phyloP scores from a whole-genome alignment of 2,329 filamentous ascomycete species.

The Botrytis byssoidea region DNA sequence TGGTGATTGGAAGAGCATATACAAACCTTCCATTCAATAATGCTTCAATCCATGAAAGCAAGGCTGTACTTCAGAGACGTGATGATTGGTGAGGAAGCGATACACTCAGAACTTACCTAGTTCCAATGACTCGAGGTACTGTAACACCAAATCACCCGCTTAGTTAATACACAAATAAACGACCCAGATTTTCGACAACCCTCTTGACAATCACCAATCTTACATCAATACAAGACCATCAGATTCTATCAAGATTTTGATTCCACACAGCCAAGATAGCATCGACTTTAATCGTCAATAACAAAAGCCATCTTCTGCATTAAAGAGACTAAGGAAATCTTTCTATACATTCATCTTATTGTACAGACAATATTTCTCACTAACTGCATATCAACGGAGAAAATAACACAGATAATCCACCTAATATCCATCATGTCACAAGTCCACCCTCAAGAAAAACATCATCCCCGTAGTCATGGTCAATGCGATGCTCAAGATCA shows the following conservation, averaged over 20 bases:
- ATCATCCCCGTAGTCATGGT: neutral
- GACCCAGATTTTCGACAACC: accelerated
- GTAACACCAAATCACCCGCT: neutral
- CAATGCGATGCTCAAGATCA: neutral
- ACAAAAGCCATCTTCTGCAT: neutral
- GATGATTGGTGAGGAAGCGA: neutral
- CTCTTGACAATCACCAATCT: neutral
- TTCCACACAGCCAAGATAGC: neutral
- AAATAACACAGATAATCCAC: neutral
- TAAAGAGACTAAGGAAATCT: neutral
- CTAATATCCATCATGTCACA: neutral
- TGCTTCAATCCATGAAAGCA: neutral
- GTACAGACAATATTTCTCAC: neutral
- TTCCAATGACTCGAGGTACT: neutral
- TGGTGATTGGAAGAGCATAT: neutral
- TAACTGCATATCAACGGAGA: neutral
- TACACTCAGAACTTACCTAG: neutral
- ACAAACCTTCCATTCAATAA: neutral
- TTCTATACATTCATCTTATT: too few species aligned
- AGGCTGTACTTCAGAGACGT: neutral
- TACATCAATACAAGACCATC: neutral
- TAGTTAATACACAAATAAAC: neutral
- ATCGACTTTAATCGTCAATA: neutral
- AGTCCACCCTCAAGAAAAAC: too few species aligned
- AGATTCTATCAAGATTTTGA: neutral